Evolutionary conservation across 495 filamentous ascomycete genomes (phyloP), one percentile per base, ranked within the genome.

Genomic region (Tuber indicum): DNA sequence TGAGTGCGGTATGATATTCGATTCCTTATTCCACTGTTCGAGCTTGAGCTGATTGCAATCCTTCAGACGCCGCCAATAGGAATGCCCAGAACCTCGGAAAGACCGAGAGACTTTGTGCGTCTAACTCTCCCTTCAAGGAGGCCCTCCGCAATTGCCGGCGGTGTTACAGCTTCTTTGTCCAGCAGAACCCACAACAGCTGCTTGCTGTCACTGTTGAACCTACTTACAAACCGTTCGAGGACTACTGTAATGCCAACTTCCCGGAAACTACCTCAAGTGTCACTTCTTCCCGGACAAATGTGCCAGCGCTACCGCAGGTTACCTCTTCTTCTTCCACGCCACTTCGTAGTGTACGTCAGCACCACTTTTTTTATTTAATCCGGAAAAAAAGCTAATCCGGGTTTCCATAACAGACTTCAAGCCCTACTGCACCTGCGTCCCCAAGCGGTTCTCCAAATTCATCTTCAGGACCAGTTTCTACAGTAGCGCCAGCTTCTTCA

Each of bases 1-100:
- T 71, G 66, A 80, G 39, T 80, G 78, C 52, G 44, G 78, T 80
- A 80, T 76, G 78, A 66, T 66, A 66, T 66, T 74, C 62, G 1
- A 66, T 71, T 44, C n/a, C 45, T 32, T 58, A 26, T 19, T 66
- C 9, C 26, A 72, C 19, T 1, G 45, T n/a, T 10, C 32, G 58
- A 21, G 49, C 69, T 41, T 74, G 32, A 12, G 44, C 36, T 46
- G 44, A 62, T 71, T 58, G 39, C 8, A n/a, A 39, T 39, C 62
- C 7, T 78, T 62, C 14, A 78, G 77, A 39, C 45, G 36, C n/a
- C 19, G 77, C 77, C 49, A 69, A 72, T 58, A 46, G 21, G n/a
- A 46, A 41, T 76, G 78, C 77, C 17, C 74, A 74, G 17, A 21
- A 23, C 1, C 62, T 74, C 10, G 78, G 78, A 32, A 80, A 80